Evolutionary conservation across 2,329 filamentous ascomycete genomes (phyloP).

Genomic region (Hypoxylon sp.): DNA sequence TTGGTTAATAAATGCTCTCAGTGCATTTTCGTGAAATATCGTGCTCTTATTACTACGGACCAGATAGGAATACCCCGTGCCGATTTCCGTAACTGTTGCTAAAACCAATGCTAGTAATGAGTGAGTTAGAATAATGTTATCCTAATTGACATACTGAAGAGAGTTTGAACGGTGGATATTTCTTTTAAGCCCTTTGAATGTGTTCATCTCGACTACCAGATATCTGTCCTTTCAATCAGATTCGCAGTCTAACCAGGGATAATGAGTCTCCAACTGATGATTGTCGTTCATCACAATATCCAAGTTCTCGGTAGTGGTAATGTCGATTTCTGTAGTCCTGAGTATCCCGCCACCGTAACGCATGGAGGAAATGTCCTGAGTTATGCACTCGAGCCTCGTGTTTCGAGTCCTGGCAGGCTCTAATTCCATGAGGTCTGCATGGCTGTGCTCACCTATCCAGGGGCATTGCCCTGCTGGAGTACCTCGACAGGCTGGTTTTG

Average conservation of each 20-base stretch:
- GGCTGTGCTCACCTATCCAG: conserved; percentile 5
- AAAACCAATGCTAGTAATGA: too few species aligned
- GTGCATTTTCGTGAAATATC: too few species aligned
- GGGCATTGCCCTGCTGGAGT: not conserved
- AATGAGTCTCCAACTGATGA: not conserved
- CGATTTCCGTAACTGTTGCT: too few species aligned
- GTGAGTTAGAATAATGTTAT: too few species aligned
- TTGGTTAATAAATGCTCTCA: too few species aligned
- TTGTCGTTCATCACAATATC: not conserved
- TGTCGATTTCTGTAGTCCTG: conserved; percentile 11
- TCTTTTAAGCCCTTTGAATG: not conserved
- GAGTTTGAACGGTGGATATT: too few species aligned
- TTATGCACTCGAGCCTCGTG: not conserved
- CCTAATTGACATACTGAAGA: too few species aligned
- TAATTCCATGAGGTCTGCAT: not conserved
- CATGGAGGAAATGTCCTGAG: not conserved
- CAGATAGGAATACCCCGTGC: too few species aligned
- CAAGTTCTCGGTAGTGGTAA: not conserved
- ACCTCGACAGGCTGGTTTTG: not conserved
- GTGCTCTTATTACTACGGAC: too few species aligned
- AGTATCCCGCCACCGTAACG: conserved; percentile 8
- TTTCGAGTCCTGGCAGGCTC: conserved; percentile 4
- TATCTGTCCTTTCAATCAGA: not conserved
- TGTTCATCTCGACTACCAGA: not conserved
- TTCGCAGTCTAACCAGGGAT: conserved; percentile 10